Base-by-base conservation (phyloP, 495 filamentous ascomycete species). In the Aspergillus sclerotiicarbonarius region DNA sequence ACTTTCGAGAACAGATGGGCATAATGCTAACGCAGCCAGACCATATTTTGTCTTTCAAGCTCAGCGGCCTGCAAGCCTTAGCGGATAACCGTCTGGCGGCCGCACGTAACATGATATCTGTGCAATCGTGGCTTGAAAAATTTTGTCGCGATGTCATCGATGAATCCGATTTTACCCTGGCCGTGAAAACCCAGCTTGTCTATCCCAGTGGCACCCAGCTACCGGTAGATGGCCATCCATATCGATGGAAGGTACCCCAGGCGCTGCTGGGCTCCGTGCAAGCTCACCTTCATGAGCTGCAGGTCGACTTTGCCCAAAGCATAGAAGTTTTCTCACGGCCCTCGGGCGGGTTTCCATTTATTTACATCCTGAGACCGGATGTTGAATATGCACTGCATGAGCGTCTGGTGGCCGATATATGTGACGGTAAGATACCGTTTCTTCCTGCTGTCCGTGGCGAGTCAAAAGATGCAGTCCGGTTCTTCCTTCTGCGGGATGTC, bases 31-130 rank as follows among this genome's bases (percentile, higher is more conserved):
- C 81, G 1, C 81, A 87, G 20, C 88, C 88, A 0, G 87, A 91
- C 63, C 87, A 90, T 59, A 61, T 89, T 0, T 74, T 90, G 0
- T 90, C 87, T 0, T 90, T 89, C 64, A 76, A 85, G 58, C 71
- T 90, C 12, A 85, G 84, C 75, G 85, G 82, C 0, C 65, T 87
- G 3, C 85, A 91, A 50, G 65, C 66, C 13, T 65, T 75, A 2
- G 63, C 70, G 25, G 65, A 67, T 50, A 20, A 25, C 58, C 18
- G 31, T 5, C 0, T 50, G 29, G 12, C 51, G 15, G 50, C 60
- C 0, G 33, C 41, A 1, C 4, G 16, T 7, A 51, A 49, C 21
- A 41, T 62, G 8, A 18, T 30, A 33, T 50, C 45, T n/a, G 39
- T 35, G 37, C 75, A 86, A 30, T 37, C 60, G 7, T 77, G 75